A percentile compares a stretch with the other conserved stretches of the same genome.
These are phyloP conservation scores for Prunus armeniaca DNA, from an alignment of 306 rosid genomes.

Conservation along the genomic window DNA sequence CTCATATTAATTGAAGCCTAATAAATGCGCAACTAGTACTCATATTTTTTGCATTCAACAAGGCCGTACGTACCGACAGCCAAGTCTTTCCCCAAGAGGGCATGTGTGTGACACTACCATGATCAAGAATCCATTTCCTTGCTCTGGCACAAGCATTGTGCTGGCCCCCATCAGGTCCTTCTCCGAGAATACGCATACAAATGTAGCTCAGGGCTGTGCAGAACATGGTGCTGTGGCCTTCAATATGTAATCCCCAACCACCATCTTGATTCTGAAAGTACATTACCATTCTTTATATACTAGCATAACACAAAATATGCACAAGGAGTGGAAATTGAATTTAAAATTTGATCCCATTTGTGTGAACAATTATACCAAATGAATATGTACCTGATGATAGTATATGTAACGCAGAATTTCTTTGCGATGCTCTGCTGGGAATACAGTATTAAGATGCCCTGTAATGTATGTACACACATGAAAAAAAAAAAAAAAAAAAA, in stretches of 20 bases:
- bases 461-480: slow-evolving; percentile 53
- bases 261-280: slow-evolving; percentile 72
- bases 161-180: slow-evolving; percentile 50
- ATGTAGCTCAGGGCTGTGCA: slow-evolving; percentile 59
- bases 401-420: slow-evolving; percentile 75
- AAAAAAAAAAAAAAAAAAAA: not conserved
- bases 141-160: slow-evolving; percentile 64
- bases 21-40: too few species aligned
- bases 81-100: slow-evolving; percentile 84
- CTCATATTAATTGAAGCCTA: too few species aligned
- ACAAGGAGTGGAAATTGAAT: not conserved
- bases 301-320: too few species aligned
- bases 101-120: slow-evolving; percentile 56
- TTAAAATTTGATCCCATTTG: not conserved
- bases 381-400: slow-evolving; percentile 49
- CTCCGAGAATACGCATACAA: slow-evolving; percentile 68
- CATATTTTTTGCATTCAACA: too few species aligned
- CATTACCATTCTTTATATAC: not conserved
- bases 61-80: slow-evolving; percentile 54
- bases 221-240: slow-evolving; percentile 80
- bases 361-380: not conserved
- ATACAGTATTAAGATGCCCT: slow-evolving; percentile 50
- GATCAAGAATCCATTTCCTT: slow-evolving; percentile 69
- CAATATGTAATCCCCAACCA: slow-evolving; percentile 80
- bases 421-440: slow-evolving; percentile 40